A percentile compares a stretch with the other conserved stretches of the same genome.
These are phyloP conservation scores for Platanthera guangdongensis DNA, from an alignment of 106 monocot species.

Conservation along the genomic window DNA sequence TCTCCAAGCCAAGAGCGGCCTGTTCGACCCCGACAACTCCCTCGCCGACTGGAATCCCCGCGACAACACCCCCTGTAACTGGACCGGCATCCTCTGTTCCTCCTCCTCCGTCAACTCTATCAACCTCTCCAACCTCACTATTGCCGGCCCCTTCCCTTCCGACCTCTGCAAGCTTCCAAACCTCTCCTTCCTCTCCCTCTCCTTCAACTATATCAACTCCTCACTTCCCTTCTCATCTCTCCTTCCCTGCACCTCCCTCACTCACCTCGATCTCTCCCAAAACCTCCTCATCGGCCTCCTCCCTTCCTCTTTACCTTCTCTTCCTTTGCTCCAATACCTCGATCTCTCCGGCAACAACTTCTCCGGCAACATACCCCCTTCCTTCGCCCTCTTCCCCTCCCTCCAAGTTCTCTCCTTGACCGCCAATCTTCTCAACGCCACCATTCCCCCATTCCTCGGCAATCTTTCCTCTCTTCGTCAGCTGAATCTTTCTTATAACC, in stretches of 20 bases:
- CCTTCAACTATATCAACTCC: slow-evolving; percentile 52
- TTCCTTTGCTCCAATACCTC: slow-evolving; percentile 31
- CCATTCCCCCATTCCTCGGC: slow-evolving; percentile 26
- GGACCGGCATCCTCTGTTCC: slow-evolving; percentile 20
- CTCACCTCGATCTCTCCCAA: slow-evolving; percentile 44
- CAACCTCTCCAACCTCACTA: slow-evolving; percentile 8
- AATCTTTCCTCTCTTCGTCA: slow-evolving; percentile 30
- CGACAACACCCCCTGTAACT: slow-evolving; percentile 17
- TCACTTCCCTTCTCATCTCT: slow-evolving; percentile 25
- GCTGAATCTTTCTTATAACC: slow-evolving; percentile 50
- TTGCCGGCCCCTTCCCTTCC: slow-evolving; percentile 25
- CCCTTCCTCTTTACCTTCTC: slow-evolving; percentile 22
- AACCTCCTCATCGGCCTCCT: slow-evolving; percentile 46
- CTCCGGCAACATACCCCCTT: slow-evolving; percentile 42
- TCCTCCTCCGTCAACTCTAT: slow-evolving; percentile 10
- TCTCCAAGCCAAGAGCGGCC: slow-evolving; percentile 10
- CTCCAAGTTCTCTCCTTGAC: slow-evolving; percentile 37
- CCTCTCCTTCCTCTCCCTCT: slow-evolving; percentile 35
- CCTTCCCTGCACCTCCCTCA: slow-evolving; percentile 26
- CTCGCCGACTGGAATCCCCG: slow-evolving; percentile 14
- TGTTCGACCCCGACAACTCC: slow-evolving; percentile 5
- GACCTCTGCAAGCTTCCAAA: slow-evolving; percentile 39
- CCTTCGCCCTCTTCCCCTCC: slow-evolving; percentile 24
- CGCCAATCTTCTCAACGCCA: slow-evolving; percentile 28
- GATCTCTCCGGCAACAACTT: slow-evolving; percentile 47